Evolutionary conservation across 2,329 filamentous ascomycete genomes (phyloP).

Genomic region (Geosmithia flava): DNA sequence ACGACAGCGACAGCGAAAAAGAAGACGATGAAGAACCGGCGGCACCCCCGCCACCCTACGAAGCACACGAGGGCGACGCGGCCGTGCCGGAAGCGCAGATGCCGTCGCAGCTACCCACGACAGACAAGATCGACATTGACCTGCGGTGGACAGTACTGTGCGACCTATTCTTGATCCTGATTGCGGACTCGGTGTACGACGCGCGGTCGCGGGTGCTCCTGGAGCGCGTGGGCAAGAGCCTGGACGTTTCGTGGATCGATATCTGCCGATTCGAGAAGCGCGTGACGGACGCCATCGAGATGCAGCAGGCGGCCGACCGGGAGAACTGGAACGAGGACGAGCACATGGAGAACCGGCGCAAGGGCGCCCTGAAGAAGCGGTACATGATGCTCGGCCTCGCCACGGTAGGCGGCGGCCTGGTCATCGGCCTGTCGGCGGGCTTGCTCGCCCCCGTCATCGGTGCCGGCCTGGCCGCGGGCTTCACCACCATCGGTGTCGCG

Average conservation of each 20-base stretch:
- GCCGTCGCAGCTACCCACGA: slow-evolving; percentile 70
- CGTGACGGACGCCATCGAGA: slow-evolving; percentile 91
- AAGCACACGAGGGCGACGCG: slow-evolving; percentile 53
- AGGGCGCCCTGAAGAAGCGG: slow-evolving; percentile 67
- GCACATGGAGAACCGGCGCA: slow-evolving; percentile 77
- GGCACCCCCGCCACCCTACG: slow-evolving; percentile 44
- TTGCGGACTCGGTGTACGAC: slow-evolving; percentile 92
- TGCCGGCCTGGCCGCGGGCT: slow-evolving; percentile 82
- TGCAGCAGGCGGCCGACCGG: slow-evolving; percentile 88
- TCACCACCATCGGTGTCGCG: slow-evolving; percentile 86
- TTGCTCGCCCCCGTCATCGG: slow-evolving; percentile 88
- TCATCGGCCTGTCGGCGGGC: slow-evolving; percentile 90
- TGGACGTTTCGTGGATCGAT: slow-evolving; percentile 80
- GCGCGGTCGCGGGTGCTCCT: slow-evolving; percentile 73
- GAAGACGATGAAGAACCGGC: slow-evolving; percentile 29
- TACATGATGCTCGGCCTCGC: slow-evolving; percentile 95
- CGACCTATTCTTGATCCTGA: slow-evolving; percentile 88
- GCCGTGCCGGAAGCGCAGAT: slow-evolving; percentile 63
- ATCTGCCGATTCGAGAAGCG: slow-evolving; percentile 96
- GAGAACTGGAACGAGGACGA: slow-evolving; percentile 98
- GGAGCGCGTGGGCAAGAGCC: slow-evolving; percentile 67
- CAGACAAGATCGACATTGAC: slow-evolving; percentile 85
- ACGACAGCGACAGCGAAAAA: background rate
- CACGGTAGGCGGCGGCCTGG: slow-evolving; percentile 85
- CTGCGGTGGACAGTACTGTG: slow-evolving; percentile 94